Base-by-base conservation (phyloP, 208 protist species). In the Blastocrithidia nonstop region DNA sequence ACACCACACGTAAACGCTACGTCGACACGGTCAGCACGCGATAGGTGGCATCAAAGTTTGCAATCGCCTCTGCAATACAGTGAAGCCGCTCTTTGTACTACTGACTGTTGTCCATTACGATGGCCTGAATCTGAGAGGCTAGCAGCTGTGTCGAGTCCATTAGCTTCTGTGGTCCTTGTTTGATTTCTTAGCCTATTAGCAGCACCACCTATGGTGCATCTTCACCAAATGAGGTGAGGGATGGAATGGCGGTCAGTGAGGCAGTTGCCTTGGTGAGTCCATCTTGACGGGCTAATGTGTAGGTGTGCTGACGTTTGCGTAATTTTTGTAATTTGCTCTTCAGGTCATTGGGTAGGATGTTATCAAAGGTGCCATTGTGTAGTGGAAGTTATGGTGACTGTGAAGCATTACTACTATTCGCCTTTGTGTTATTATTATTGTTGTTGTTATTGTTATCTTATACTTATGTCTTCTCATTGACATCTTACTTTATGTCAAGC, bases 71-170 rank as follows among this genome's bases (percentile, higher is more conserved):
- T 7, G 62, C 56, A 9, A 88, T 60, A 43, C 43, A 50, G 42
- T 63, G 46, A 15, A 87, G 57, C 3, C 78, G 68, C 32, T 80
- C 71, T 36, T 86, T 71, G 50, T 69, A 71, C 5, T 49, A 67
- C 32, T 53, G 33, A 13, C 57, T 63, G 23, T 55, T 54, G 45
- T 87, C 60, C 8, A 59, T 53, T 13, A 91, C 38, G 28, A 87
- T 62, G 20, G 32, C 16, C 40, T 66, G 66, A 5, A 92, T 50
- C 48, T 86, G 72, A 16, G 59, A 53, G 0, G 69, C 59, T 25
- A 92, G 66, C 51, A 66, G 68, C 50, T 82, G 62, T 23, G 78
- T 60, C 54, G 82, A 66, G 44, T 86, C 70, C 15, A 78, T 27
- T 20, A 55, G 57, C 23, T 59, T 43, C 50, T 73, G 58, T 37